Evolutionary conservation across 1,139 yeast genomes (phyloP).

Genomic region (Geotrichum carabidarum): DNA sequence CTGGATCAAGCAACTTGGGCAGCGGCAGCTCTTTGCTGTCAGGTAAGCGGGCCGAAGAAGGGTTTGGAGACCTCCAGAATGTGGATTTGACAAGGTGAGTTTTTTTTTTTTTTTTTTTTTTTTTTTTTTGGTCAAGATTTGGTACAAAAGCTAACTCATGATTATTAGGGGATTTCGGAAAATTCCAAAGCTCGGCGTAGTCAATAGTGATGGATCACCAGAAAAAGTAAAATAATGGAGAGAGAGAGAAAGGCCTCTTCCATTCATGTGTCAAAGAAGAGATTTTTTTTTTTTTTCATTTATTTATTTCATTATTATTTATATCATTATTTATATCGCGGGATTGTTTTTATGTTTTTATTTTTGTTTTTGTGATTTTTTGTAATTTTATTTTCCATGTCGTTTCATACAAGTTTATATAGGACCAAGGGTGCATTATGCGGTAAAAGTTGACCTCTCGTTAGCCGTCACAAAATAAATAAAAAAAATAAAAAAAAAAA

Average conservation of each 20-base stretch:
- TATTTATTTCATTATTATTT: background rate
- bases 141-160: background rate
- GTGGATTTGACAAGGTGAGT: slow-evolving; percentile 41
- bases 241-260: background rate
- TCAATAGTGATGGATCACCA: slow-evolving; percentile 21
- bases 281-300: background rate
- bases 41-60: slow-evolving; percentile 27
- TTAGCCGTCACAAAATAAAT: background rate
- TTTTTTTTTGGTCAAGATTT: background rate
- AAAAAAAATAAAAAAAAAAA: background rate
- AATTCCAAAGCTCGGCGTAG: slow-evolving; percentile 13
- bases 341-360: background rate
- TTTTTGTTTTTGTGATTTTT: background rate
- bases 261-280: background rate
- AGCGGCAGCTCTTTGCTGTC: slow-evolving; percentile 1
- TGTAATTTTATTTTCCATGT: background rate
- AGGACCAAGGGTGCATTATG: background rate
- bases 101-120: slow-evolving; percentile 16
- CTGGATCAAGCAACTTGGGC: background rate
- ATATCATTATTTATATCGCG: background rate
- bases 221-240: slow-evolving; percentile 20
- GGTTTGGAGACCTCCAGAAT: slow-evolving; percentile 43
- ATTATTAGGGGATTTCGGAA: slow-evolving; percentile 14
- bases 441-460: too few relatives aligned
- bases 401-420: background rate